phyloP scores from a whole-genome alignment of 2,329 filamentous ascomycete species.

The Ascochyta clinopodiicola region DNA sequence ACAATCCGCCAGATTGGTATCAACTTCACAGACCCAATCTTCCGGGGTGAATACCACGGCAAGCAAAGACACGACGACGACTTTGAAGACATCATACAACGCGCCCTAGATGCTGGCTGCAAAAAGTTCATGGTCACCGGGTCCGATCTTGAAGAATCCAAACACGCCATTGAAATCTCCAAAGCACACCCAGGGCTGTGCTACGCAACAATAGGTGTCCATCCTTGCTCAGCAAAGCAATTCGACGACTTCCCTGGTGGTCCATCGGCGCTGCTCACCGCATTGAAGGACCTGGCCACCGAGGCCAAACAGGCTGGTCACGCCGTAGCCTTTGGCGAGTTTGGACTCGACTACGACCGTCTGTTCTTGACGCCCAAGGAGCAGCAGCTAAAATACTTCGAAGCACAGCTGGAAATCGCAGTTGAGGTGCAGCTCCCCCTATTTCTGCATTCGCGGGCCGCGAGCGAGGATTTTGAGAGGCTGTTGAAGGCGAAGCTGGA shows the following conservation, averaged over 20 bases:
- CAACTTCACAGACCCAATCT: constrained; percentile 93
- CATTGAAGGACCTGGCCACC: constrained; percentile 70
- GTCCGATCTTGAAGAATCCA: constrained; percentile 80
- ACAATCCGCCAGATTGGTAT: constrained; percentile 74
- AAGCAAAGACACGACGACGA: constrained; percentile 77
- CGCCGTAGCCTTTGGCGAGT: constrained; percentile 86
- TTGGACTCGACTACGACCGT: constrained; percentile 95
- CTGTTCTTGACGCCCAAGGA: constrained; percentile 80
- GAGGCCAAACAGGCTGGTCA: constrained; percentile 64
- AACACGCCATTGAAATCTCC: constrained; percentile 75
- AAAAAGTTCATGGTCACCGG: constrained; percentile 92
- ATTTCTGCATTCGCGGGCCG: constrained; percentile 90
- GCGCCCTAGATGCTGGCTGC: constrained; percentile 80
- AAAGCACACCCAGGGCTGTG: constrained; percentile 77
- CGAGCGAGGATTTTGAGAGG: constrained; percentile 65
- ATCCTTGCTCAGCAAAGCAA: constrained; percentile 84
- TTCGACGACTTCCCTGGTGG: constrained; percentile 72
- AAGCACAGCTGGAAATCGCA: constrained; percentile 79
- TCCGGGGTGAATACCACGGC: constrained; percentile 82
- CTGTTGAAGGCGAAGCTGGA: constrained; percentile 70
- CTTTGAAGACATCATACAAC: constrained; percentile 75
- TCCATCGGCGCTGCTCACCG: constrained; percentile 60
- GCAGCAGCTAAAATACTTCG: constrained; percentile 84
- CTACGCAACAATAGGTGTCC: constrained; percentile 90
- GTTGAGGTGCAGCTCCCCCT: constrained; percentile 80